Evolutionary conservation across 208 protist genomes (phyloP).

Genomic region (Leishmania gerbilli): DNA sequence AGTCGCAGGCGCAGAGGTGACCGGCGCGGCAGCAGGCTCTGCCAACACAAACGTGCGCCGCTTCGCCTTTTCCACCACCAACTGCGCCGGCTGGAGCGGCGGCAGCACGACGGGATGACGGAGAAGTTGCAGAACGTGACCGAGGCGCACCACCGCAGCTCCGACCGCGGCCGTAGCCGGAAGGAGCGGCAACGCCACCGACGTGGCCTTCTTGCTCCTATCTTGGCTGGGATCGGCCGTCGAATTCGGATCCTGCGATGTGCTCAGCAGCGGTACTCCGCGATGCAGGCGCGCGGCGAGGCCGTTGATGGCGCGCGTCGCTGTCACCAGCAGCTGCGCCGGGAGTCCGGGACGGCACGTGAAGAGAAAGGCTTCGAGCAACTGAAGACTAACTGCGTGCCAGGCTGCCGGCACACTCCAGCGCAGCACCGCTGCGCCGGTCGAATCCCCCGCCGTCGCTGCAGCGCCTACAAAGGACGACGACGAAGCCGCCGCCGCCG

Average conservation of each 20-base stretch:
- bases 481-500: neutral
- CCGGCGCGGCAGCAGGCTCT: neutral
- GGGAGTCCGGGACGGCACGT: slow-evolving; percentile 23
- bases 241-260: neutral
- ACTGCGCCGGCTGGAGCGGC: slow-evolving; percentile 47
- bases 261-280: slow-evolving; percentile 23
- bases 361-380: slow-evolving; percentile 36
- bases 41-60: slow-evolving; percentile 26
- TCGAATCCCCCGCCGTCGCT: neutral
- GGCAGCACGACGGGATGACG: slow-evolving; percentile 54
- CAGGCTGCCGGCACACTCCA: slow-evolving; percentile 38
- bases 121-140: slow-evolving; percentile 36
- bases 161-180: slow-evolving; percentile 28
- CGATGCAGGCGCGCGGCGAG: slow-evolving; percentile 34
- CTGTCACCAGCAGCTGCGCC: slow-evolving; percentile 32
- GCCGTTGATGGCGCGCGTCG: slow-evolving; percentile 11
- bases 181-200: slow-evolving; percentile 12
- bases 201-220: neutral
- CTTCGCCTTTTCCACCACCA: slow-evolving; percentile 47
- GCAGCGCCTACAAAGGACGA: neutral
- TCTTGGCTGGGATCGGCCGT: slow-evolving; percentile 3
- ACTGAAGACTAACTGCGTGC: slow-evolving; percentile 29
- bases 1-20: neutral
- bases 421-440: slow-evolving; percentile 13
- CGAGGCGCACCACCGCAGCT: slow-evolving; percentile 37